phyloP scores from a whole-genome alignment of 2,329 filamentous ascomycete species.

The Macrophomina pseudophaseolina region DNA sequence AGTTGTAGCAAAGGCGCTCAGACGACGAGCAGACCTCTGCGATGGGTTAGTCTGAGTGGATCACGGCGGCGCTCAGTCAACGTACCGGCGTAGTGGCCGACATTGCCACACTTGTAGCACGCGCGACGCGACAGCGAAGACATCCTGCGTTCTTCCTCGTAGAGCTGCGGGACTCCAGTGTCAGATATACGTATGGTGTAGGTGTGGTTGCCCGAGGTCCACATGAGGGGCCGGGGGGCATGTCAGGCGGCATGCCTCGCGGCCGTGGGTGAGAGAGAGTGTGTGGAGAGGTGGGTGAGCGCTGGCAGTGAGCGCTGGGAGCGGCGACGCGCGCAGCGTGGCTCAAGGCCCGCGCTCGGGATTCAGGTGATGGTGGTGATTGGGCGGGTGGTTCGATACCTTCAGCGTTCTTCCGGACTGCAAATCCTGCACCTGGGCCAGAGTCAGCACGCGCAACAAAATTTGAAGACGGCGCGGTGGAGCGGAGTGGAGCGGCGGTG shows the following conservation, averaged over 20 bases:
- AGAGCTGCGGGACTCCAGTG: conserved; percentile 30
- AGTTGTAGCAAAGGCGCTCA: conserved; percentile 99
- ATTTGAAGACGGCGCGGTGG: conserved; percentile 27
- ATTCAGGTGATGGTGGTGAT: neutral
- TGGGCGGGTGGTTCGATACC: conserved; percentile 31
- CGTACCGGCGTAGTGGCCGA: conserved; percentile 59
- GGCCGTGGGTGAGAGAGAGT: neutral
- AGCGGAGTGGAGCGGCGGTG: conserved; percentile 28
- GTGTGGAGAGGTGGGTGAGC: neutral
- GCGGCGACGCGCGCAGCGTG: neutral
- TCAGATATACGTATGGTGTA: conserved; percentile 30
- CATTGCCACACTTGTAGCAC: conserved; percentile 60
- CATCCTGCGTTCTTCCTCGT: conserved; percentile 46
- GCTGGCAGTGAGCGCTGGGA: neutral
- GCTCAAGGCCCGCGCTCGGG: neutral
- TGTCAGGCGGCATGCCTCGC: conserved; percentile 28
- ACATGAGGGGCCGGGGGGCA: conserved; percentile 25
- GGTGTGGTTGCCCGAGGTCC: conserved; percentile 33
- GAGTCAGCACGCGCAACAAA: conserved; percentile 36
- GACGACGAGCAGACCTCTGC: conserved; percentile 94
- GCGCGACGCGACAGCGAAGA: conserved; percentile 59
- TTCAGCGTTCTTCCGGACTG: conserved; percentile 34
- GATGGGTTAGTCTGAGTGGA: conserved; percentile 8
- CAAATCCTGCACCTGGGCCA: conserved; percentile 41
- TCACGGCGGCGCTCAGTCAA: conserved; percentile 27